A percentile compares a stretch with the other conserved stretches of the same genome.
These are phyloP conservation scores for Clarireedia monteithiana DNA, from an alignment of 2,329 filamentous ascomycete genomes.

Conservation along the genomic window DNA sequence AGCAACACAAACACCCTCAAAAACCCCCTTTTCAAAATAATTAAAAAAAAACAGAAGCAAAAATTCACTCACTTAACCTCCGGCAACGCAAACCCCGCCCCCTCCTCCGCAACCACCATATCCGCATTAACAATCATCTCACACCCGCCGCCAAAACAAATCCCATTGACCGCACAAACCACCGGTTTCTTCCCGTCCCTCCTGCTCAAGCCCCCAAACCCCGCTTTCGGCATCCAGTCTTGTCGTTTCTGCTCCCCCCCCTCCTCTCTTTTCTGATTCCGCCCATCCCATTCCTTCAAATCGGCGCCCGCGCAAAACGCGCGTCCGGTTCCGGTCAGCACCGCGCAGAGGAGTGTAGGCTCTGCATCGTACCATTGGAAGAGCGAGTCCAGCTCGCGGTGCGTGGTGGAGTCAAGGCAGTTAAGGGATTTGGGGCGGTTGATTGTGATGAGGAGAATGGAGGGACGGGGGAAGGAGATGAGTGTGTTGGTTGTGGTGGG, in stretches of 20 bases:
- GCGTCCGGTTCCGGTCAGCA: constrained; percentile 54
- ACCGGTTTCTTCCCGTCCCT: constrained; percentile 65
- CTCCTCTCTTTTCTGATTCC: no score
- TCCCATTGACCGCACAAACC: constrained; percentile 68
- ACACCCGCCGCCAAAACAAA: constrained; percentile 67
- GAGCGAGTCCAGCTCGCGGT: constrained; percentile 36
- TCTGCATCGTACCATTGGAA: constrained; percentile 58
- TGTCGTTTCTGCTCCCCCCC: background rate
- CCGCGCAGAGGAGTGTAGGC: constrained; percentile 47
- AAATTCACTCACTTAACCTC: constrained; percentile 45
- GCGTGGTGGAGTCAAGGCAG: constrained; percentile 35
- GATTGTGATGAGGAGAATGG: constrained; percentile 52
- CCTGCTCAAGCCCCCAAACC: constrained; percentile 60
- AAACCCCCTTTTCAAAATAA: no score
- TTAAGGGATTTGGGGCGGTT: constrained; percentile 52
- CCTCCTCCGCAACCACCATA: constrained; percentile 53
- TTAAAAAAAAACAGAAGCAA: no score
- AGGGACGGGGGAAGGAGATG: constrained; percentile 41
- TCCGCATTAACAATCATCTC: constrained; percentile 72
- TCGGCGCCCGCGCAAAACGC: constrained; percentile 65
- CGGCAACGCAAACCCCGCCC: constrained; percentile 59
- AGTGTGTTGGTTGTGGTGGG: constrained; percentile 1
- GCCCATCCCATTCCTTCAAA: constrained; percentile 46
- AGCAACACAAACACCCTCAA: no score
- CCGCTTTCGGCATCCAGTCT: constrained; percentile 31